Base-by-base conservation (phyloP, 345 rosid genomes). In the Crucihimalaya himalaica region DNA sequence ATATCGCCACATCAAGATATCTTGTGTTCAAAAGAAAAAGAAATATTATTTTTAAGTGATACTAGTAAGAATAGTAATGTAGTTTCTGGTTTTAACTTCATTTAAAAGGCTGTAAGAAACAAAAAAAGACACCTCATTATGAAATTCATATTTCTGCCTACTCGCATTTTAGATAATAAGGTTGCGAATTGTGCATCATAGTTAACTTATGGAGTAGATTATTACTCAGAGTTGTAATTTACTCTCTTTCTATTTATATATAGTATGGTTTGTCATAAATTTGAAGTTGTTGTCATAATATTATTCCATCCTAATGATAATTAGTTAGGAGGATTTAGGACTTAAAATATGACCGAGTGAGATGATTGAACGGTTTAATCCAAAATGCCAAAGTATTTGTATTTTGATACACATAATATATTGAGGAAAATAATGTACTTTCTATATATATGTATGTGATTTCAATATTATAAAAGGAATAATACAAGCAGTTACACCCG, bases 401-500 rank as follows among this genome's bases (percentile, higher is more conserved):
- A 61, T 15, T 13, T 25, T 23, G 31, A 19, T 21, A 40, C 32
- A 23, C 21, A 39, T 8, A 40, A 13, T 23, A 61, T 42, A 40
- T 3, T 15, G 20, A 15, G 27, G 25, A 58, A 56, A 1, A 32
- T 11, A 57, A 18, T 57, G 11, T 32, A 32, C 25, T 39, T 11
- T 19, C 4, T 20, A 35, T 20, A 35, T 37, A 18, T 10, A 57
- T 57, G 7, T 8, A 23, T 42, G 40, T 54, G 32, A 14, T 1
- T 45, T 66, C 20, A 65, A 55, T 45, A 55, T 18, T 73, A 65
- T 46, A 56, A 7, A 35, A 4, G 2, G 15, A 21, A 73, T 65
- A 66, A 39, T 74, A 35, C 21, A 74, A 67, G 71, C 71, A 53
- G 71, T 52, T 67, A 27, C 51, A 37, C 32, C 72, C 15, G 50